phyloP scores from a whole-genome alignment of 2,329 filamentous ascomycete genomes.

The Leptographium flavum region DNA sequence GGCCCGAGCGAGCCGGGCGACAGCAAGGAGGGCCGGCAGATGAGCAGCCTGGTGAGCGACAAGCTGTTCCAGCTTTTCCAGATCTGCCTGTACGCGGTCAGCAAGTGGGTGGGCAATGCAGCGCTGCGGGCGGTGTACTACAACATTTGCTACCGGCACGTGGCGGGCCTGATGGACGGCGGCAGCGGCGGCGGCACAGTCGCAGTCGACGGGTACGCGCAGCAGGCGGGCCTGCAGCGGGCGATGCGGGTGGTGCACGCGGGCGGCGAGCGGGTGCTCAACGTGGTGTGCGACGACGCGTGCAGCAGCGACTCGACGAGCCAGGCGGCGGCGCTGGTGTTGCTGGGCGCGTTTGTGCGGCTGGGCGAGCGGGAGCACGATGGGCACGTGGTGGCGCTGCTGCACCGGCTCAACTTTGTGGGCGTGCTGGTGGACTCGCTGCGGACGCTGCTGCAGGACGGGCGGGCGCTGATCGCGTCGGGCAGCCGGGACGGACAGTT shows the following conservation, averaged over 20 bases:
- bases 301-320: constrained; percentile 70
- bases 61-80: constrained; percentile 88
- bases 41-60: constrained; percentile 68
- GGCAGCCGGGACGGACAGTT: constrained; percentile 27
- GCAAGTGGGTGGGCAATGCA: constrained; percentile 55
- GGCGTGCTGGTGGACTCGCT: constrained; percentile 82
- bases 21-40: constrained; percentile 29
- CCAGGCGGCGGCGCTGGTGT: constrained; percentile 70
- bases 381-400: constrained; percentile 59
- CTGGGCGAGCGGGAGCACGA: constrained; percentile 60
- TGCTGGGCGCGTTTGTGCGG: constrained; percentile 66
- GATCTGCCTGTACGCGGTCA: constrained; percentile 65
- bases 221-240: constrained; percentile 29
- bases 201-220: neutral
- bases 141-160: constrained; percentile 77
- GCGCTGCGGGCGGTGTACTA: constrained; percentile 76
- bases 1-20: constrained; percentile 15
- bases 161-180: constrained; percentile 47
- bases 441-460: constrained; percentile 60
- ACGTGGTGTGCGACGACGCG: constrained; percentile 84
- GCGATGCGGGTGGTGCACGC: constrained; percentile 57
- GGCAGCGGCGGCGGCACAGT: neutral
- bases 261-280: constrained; percentile 65
- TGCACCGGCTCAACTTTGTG: constrained; percentile 81
- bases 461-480: constrained; percentile 28